Base-by-base conservation (phyloP, 2,329 filamentous ascomycete species). In the Plenodomus lindquistii region DNA sequence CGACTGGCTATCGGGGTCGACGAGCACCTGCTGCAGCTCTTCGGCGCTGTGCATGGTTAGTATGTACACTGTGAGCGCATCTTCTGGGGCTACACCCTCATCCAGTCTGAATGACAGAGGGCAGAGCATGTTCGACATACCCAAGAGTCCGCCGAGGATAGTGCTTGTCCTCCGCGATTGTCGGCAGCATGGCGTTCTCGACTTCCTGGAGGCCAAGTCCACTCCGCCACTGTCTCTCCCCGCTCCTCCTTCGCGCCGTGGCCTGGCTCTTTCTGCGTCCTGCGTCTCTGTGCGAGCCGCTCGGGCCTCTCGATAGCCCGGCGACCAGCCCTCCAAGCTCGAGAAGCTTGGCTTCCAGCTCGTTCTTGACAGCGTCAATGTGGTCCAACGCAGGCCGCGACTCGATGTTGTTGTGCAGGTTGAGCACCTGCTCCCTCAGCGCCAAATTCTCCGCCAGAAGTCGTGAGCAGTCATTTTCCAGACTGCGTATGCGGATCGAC, bases 361-460 rank as follows among this genome's bases (percentile, higher is more conserved):
- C 83, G 38, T 79, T 78, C 67, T 86, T 91, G 60, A 92, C 84
- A n/a, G 80, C 80, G 51, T 85, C 74, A 9, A 89, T 84, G 67
- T 87, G 83, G 51, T 88, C 83, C 48, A 84, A 81, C 22, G 85
- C 81, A 43, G 82, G 76, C 38, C 81, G 79, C 38, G 85, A 80
- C 48, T 88, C 82, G 27, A 88, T 73, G 46, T 88, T 82, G 46
- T 82, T 83, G 63, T 91, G 83, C 2, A 92, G 77, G 42, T 84
- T 83, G 42, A 92, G 71, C 38, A 91, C 83, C 52, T 88, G 83
- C 52, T 87, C 81, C 42, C 86, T 83, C 13, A 94, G 79, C 44
- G 85, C 80, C 46, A 93, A 80, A 66, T 94, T 94, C 60, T 94
- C 88, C n/a, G 87, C 85, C 19, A 92, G 78, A 55, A 92, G 81